Percentiles rank a stretch among this genome's conserved stretches.
phyloP scores from a whole-genome alignment of 2,329 filamentous ascomycete genomes.

The Aspergillus neotritici region DNA sequence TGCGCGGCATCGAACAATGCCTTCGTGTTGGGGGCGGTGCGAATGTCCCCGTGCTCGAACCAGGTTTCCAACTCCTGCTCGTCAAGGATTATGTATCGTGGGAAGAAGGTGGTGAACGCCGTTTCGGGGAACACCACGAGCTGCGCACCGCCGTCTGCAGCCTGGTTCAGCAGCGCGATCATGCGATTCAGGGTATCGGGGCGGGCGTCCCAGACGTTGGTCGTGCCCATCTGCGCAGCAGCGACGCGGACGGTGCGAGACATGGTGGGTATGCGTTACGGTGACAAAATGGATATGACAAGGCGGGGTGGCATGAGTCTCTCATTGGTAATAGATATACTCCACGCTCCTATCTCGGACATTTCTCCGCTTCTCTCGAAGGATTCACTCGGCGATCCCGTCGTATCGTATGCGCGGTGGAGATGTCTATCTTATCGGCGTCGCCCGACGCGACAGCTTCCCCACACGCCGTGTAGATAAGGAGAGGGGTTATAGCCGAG shows the following conservation, averaged over 20 bases:
- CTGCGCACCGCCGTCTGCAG: slow-evolving; percentile 41
- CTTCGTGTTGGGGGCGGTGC: slow-evolving; percentile 40
- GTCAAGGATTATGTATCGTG: slow-evolving; percentile 46
- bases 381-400: not conserved
- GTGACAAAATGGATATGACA: not conserved
- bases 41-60: slow-evolving; percentile 47
- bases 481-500: not conserved
- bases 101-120: slow-evolving; percentile 55
- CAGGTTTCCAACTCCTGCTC: slow-evolving; percentile 42
- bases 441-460: slow-evolving; percentile 1
- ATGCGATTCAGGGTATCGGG: slow-evolving; percentile 45
- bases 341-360: slow-evolving; percentile 1
- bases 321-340: not conserved
- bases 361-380: slow-evolving; percentile 3
- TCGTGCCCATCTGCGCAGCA: slow-evolving; percentile 51
- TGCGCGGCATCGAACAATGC: slow-evolving; percentile 47
- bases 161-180: slow-evolving; percentile 45
- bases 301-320: slow-evolving; percentile 3
- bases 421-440: slow-evolving; percentile 7
- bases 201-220: slow-evolving; percentile 40
- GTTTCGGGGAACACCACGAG: slow-evolving; percentile 52
- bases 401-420: not conserved
- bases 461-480: not conserved
- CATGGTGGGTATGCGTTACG: slow-evolving; percentile 21
- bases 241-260: slow-evolving; percentile 44